Percentiles rank a stretch among this genome's conserved stretches.
phyloP scores from a whole-genome alignment of 2,329 filamentous ascomycete genomes.

The Arthrobotrys musiformis region DNA sequence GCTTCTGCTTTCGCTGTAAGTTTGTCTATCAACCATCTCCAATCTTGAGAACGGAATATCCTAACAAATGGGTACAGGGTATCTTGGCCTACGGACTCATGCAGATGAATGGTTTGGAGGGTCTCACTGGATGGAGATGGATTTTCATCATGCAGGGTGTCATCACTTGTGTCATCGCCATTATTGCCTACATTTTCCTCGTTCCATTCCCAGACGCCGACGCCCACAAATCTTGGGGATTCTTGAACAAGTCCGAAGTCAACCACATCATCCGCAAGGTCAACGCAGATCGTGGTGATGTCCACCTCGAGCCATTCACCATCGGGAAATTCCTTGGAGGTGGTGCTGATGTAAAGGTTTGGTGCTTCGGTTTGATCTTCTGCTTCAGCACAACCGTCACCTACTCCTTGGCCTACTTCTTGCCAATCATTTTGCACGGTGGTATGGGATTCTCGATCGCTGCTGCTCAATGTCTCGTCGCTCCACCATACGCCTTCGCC shows the following conservation, averaged over 20 bases:
- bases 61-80: slow-evolving; percentile 73
- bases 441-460: slow-evolving; percentile 73
- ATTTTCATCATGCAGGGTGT: slow-evolving; percentile 61
- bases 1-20: slow-evolving; percentile 67
- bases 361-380: slow-evolving; percentile 68
- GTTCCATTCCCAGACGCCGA: slow-evolving; percentile 73
- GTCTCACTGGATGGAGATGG: slow-evolving; percentile 68
- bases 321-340: slow-evolving; percentile 73
- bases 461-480: slow-evolving; percentile 75
- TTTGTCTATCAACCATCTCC: slow-evolving; percentile 57
- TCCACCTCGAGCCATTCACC: slow-evolving; percentile 65
- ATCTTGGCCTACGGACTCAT: slow-evolving; percentile 75
- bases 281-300: slow-evolving; percentile 70
- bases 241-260: slow-evolving; percentile 67
- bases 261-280: slow-evolving; percentile 64
- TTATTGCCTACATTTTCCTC: slow-evolving; percentile 69
- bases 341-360: slow-evolving; percentile 59
- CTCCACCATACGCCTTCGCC: slow-evolving; percentile 75
- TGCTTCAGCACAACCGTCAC: slow-evolving; percentile 76
- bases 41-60: slow-evolving; percentile 69
- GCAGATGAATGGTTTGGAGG: slow-evolving; percentile 63
- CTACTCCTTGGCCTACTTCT: slow-evolving; percentile 81
- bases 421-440: slow-evolving; percentile 77
- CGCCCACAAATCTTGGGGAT: slow-evolving; percentile 63
- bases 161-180: slow-evolving; percentile 68